Conservation (phyloP, 805 yeast genomes). For the Saccharomycopsis guyanensis region DNA sequence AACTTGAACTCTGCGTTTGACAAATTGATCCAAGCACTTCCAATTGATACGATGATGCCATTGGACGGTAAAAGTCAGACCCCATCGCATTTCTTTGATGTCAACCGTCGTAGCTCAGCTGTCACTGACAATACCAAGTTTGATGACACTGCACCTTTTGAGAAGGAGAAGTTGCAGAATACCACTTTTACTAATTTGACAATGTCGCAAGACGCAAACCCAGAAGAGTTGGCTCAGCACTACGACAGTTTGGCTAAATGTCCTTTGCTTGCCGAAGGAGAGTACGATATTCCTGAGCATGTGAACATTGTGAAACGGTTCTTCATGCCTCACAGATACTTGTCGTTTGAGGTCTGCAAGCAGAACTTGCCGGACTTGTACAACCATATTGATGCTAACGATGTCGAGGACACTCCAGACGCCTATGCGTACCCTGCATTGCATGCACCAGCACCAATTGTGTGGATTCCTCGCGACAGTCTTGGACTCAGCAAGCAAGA, state of each 20-base stretch:
- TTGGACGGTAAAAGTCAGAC: constrained; percentile 64
- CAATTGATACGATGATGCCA: constrained; percentile 70
- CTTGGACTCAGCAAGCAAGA: constrained; percentile 67
- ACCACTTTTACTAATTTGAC: neutral
- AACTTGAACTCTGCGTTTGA: constrained; percentile 61
- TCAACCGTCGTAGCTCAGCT: constrained; percentile 1
- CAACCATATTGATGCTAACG: constrained; percentile 41
- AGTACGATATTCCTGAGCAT: constrained; percentile 30
- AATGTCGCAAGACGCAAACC: constrained; percentile 5
- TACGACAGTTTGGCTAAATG: constrained; percentile 26
- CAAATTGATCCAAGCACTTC: constrained; percentile 48
- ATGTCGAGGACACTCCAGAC: constrained; percentile 39
- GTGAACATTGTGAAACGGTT: constrained; percentile 36
- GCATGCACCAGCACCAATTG: constrained; percentile 56
- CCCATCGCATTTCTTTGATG: constrained; percentile 37
- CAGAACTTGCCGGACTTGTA: constrained; percentile 52
- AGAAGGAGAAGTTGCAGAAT: constrained; percentile 9
- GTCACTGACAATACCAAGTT: constrained; percentile 1
- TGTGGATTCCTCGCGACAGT: constrained; percentile 91
- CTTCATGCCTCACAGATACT: constrained; percentile 48
- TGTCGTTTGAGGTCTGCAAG: constrained; percentile 41
- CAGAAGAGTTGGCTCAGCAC: constrained; percentile 13
- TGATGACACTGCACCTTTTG: neutral
- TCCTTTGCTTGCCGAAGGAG: constrained; percentile 68
- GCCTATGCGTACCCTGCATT: constrained; percentile 79